Evolutionary conservation across 495 filamentous ascomycete species (phyloP), one percentile per base, ranked within the genome.

Genomic region (Hypoxylon crocopeplum): DNA sequence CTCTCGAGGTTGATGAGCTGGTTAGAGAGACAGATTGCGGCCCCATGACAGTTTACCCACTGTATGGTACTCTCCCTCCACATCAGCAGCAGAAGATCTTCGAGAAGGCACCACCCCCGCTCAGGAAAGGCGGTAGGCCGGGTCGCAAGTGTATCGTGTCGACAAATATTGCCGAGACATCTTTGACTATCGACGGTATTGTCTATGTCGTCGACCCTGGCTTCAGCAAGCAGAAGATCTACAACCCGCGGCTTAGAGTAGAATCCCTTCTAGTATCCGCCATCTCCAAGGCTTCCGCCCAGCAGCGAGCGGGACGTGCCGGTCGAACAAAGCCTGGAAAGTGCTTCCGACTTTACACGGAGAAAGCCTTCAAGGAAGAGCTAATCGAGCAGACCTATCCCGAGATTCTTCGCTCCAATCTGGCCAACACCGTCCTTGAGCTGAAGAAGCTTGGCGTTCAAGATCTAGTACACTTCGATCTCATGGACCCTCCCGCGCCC

Each of bases 181-280:
- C 86, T 55, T 85, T 98, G 69, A 99, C 95, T 32, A 99, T 99
- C 46, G 95, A 99, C 70, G 95, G 95, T 69, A 98, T 99, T 55
- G 95, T 99, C 19, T 99, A 97, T 61, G 95, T 99, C 13, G 93
- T 99, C 7, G 95, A 99, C 69, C 94, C 95, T 5, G 95, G 95
- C 16, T 99, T 99, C 77, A 96, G 90, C 72, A 99, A 99, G 80
- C 95, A 99, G 71, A 99, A 99, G 76, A 92, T 99, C 59, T 99
- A 98, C 82, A 97, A 98, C 69, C 93, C 95, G 19, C 87, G 95
- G 47, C 90, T 97, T 50, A 89, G 95, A 69, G 93, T 98, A 33
- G 95, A 99, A 72, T 98, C 95, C 0, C 79, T 99, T 1, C 78
- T 99, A 4, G 93, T 99, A 4, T 96, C 95, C 10, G 90, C 95